Evolutionary conservation across 2,329 filamentous ascomycete species (phyloP), one percentile per base, ranked within the genome.

Genomic region (Penicillium sp.): DNA sequence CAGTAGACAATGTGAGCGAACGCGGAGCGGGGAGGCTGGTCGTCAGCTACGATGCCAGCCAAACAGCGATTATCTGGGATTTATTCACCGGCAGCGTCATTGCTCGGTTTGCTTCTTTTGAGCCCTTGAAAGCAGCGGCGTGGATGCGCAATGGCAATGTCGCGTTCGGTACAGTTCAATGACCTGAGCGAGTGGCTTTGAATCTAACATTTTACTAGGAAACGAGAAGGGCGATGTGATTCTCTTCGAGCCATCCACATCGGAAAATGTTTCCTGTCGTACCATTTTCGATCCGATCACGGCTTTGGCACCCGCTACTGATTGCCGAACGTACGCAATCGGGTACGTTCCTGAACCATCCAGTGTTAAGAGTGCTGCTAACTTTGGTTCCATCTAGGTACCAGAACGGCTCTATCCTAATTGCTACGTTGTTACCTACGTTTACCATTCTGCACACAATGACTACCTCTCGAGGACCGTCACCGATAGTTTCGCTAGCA

Each of bases 101-200:
- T 62, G 89, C 94, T 45, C 87, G 93, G n/a, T 98, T 98, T 80
- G 89, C 90, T 26, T 95, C 93, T 0, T 97, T 96, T 73, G 92
- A 96, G 72, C 87, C 91, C 67, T 85, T 98, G 66, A 89, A 89
- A 23, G 90, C 92, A 31, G 94, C 93, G 44, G 85, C 91, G 13
- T 99, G 95, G 92, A 97, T 99, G 93, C 87, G 90, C 49, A 97
- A 97, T 79, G 95, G 95, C 58, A 96, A 97, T 79, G 90, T 99
- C 68, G 94, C 92, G 44, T 98, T 98, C 82, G 95, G 94, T 97
- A 84, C 77, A 70, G 2, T 9, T 35, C 26, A 26, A 23, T 6
- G 30, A 19, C 29, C 60, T 62, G 7, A 62, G n/a, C 5, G 13
- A 8, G 13, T 5, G 7, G n/a, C 17, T 30, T 26, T 41, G 31